Base-by-base conservation (phyloP, 225 moss, liverwort and hornwort species). In the Sphagnum tenellum region DNA sequence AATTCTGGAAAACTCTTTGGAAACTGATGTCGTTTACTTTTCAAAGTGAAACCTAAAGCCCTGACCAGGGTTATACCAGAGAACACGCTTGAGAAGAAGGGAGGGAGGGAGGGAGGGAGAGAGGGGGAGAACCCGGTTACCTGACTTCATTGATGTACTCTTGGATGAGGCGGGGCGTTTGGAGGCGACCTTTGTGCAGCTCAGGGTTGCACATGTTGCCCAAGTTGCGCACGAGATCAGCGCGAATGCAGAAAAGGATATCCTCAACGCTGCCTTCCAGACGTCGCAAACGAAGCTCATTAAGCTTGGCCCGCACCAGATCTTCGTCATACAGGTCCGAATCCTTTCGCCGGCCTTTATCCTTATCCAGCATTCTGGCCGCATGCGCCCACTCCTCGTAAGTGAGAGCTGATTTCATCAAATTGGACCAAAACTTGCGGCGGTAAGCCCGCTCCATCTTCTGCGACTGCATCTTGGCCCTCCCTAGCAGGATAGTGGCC, bases 121-220 rank as follows among this genome's bases (percentile, higher is more conserved):
- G 29, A 29, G 29, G 29, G 29, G 1, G 29, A 29, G 29, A 29
- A 1, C 29, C 29, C 29, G 29, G 29, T 14, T 62, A 85, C 79
- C 93, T 83, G 62, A 98, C 93, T 79, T 98, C 98, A 71, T 91
- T 87, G 64, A 98, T 98, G 63, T 98, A 98, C 67, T 98, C 98
- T 55, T 82, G 90, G 64, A 98, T 98, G 55, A 93, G 74, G 9
- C 74, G 77, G 5, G 98, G 98, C 9, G 89, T 87, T 60, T 89
- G 89, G 8, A 93, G 71, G 70, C 98, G 85, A 45, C 98, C 98
- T 81, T 93, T 90, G 79, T 98, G 98, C 68, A 98, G 79, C 12
- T 91, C 89, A 12, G 98, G 98, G 47, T 98, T 98, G 70, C 98
- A 98, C 98, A 98, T 93, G 29, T 99, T 99, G 8, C 98, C 98